These are phyloP conservation scores for Globisporangium rhizosaccharum DNA, from an alignment of 352 stramenopile species.

Conservation along the genomic window DNA sequence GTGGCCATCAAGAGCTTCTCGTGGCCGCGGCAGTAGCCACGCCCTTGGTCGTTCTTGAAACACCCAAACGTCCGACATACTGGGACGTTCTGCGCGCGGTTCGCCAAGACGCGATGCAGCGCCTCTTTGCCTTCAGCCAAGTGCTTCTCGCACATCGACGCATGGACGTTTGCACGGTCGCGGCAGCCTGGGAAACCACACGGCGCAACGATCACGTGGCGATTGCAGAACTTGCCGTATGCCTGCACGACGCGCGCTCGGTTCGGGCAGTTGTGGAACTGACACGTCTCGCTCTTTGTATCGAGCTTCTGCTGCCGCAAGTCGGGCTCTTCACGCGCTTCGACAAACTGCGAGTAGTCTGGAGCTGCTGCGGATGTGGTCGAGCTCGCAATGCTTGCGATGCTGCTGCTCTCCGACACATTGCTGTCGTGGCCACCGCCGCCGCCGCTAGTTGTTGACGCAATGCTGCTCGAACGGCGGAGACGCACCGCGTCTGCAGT, in stretches of 20 bases:
- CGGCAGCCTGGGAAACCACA: constrained; percentile 84
- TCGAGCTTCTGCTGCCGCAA: constrained; percentile 54
- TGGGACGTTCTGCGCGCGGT: constrained; percentile 66
- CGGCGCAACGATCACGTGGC: constrained; percentile 78
- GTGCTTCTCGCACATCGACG: constrained; percentile 73
- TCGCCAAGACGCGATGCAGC: constrained; percentile 56
- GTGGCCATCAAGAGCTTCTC: constrained; percentile 86
- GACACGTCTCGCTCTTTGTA: constrained; percentile 60
- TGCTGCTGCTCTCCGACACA: constrained; percentile 12
- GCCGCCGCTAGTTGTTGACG: constrained; percentile 2
- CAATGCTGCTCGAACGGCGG: constrained; percentile 6
- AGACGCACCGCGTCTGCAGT: not conserved
- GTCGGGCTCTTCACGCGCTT: constrained; percentile 40
- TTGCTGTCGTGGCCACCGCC: constrained; percentile 5
- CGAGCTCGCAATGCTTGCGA: not conserved
- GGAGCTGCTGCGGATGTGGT: no score
- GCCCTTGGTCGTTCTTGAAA: constrained; percentile 86
- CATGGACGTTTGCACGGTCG: constrained; percentile 55
- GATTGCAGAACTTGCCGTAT: constrained; percentile 84
- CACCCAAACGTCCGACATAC: constrained; percentile 72
- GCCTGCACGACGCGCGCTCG: constrained; percentile 66
- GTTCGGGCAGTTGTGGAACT: constrained; percentile 76
- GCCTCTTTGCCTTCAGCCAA: constrained; percentile 61
- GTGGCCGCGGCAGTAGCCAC: constrained; percentile 79
- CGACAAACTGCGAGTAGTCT: constrained; percentile 37